Conservation (phyloP, 768 basidiomycete species). For the Tulasnella sp. region DNA sequence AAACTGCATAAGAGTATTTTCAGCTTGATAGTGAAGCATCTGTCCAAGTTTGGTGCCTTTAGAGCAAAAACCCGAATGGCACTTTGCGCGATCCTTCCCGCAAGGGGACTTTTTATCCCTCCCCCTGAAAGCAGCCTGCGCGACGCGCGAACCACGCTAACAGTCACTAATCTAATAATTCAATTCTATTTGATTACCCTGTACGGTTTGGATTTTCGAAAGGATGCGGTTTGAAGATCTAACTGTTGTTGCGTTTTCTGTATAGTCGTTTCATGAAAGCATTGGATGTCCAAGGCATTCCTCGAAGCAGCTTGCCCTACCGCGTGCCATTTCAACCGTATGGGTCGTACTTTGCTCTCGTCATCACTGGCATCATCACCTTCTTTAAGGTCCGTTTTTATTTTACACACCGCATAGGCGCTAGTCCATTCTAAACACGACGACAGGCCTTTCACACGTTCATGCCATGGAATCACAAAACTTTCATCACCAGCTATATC, state of each 20-base stretch:
- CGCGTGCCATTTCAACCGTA: constrained; percentile 28
- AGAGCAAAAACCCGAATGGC: not conserved
- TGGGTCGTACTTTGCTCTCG: constrained; percentile 29
- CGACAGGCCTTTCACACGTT: constrained; percentile 34
- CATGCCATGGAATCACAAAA: constrained; percentile 44
- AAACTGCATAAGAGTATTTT: not conserved
- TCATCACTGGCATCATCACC: constrained; percentile 25
- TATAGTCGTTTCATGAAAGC: constrained; percentile 44
- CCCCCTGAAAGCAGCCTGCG: not conserved
- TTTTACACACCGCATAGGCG: not conserved
- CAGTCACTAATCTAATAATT: not conserved
- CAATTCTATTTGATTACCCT: constrained; percentile 24
- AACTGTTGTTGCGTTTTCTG: constrained; percentile 17
- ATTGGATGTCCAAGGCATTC: constrained; percentile 39
- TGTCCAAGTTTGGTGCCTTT: no score
- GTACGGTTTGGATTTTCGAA: constrained; percentile 32
- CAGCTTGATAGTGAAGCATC: not conserved
- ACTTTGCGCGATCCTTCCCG: not conserved
- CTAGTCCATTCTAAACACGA: not conserved
- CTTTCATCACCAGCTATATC: constrained; percentile 48
- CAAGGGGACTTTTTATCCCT: not conserved
- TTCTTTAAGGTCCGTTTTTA: not conserved
- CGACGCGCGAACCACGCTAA: not conserved
- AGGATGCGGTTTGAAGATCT: not conserved
- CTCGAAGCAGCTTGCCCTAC: constrained; percentile 40